Base-by-base conservation (phyloP, 2,329 filamentous ascomycete species). In the Diaporthe batatas region DNA sequence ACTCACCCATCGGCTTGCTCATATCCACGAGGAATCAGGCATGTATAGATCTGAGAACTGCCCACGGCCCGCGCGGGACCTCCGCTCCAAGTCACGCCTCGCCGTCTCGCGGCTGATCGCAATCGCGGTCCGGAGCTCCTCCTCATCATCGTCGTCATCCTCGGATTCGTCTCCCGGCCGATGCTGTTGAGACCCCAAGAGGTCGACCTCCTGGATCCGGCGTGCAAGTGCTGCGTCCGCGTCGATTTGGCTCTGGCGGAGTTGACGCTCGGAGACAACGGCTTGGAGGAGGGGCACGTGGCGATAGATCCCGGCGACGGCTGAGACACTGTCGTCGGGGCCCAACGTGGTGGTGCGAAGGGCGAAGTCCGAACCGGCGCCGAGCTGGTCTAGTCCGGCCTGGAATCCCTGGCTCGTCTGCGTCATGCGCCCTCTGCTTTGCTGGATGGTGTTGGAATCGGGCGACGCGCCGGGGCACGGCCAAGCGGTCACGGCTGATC, bases 261-360 rank as follows among this genome's bases (percentile, higher is more conserved):
- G 7, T 14, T 16, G 36, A 53, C 34, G 42, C 11, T 49, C 18
- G 25, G 44, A 49, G 21, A 49, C 7, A 21, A n/a, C 21, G 44
- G 7, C 44, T 21, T n/a, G 7, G 8, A 58, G 53, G 14, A 14
- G 23, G 6, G n/a, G 18, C 23, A 47, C 23, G 16, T 54, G 21
- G 16, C 44, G 21, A 21, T 55, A 57, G 7, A 64, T 49, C 10
- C 49, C 25, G 21, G 49, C 68, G 32, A 67, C 68, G 8, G 54
- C 49, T 5, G 72, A 73, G 49, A 71, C 53, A 23, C 57, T 58
- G 7, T 73, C 68, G 4, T 51, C 68, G 0, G 72, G 72, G 18
- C 64, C 42, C 8, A 73, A 5, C 29, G 72, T 53, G 3, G 47
- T 39, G 11, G 68, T 44, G 5, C 47, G 34, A 5, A 57, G 54